These are phyloP conservation scores for Auricularia sp. DNA, from an alignment of 768 basidiomycete genomes.

Conservation along the genomic window DNA sequence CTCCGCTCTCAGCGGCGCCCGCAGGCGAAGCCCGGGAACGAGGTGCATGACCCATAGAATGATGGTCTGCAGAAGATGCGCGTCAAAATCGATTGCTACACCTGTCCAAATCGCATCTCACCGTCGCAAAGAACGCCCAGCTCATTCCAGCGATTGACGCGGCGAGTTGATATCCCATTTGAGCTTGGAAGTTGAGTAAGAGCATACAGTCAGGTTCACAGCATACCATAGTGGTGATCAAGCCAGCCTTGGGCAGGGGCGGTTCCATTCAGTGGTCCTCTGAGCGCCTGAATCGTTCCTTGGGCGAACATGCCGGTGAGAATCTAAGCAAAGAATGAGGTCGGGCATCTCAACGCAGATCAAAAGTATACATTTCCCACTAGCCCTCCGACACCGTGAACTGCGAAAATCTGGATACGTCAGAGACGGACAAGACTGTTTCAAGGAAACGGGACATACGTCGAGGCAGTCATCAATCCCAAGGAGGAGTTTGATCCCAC, in stretches of 20 bases:
- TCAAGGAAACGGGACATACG: slow-evolving; percentile 14
- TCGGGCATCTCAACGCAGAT: background rate
- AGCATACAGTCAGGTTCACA: background rate
- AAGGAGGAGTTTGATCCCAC: slow-evolving; percentile 37
- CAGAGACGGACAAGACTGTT: background rate
- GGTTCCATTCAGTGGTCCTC: slow-evolving; percentile 37
- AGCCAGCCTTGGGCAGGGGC: slow-evolving; percentile 56
- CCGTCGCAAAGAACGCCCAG: background rate
- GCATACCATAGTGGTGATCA: slow-evolving; percentile 41
- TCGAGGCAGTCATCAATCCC: slow-evolving; percentile 86
- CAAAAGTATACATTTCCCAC: slow-evolving; percentile 33
- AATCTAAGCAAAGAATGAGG: slow-evolving; percentile 27
- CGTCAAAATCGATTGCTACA: background rate
- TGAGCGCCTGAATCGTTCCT: slow-evolving; percentile 48
- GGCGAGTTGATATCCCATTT: background rate
- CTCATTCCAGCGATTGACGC: background rate
- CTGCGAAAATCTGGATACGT: slow-evolving; percentile 49
- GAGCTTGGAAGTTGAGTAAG: background rate
- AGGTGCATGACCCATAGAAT: slow-evolving; percentile 85
- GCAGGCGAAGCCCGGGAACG: slow-evolving; percentile 71
- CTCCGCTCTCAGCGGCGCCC: slow-evolving; percentile 34
- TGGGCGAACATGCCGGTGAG: slow-evolving; percentile 70
- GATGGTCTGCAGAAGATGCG: slow-evolving; percentile 32
- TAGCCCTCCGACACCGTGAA: slow-evolving; percentile 80
- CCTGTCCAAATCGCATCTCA: background rate